Evolutionary conservation across 257 asterid genomes (phyloP), one percentile per base, ranked within the genome.

Genomic region (Lithospermum erythrorhizon): DNA sequence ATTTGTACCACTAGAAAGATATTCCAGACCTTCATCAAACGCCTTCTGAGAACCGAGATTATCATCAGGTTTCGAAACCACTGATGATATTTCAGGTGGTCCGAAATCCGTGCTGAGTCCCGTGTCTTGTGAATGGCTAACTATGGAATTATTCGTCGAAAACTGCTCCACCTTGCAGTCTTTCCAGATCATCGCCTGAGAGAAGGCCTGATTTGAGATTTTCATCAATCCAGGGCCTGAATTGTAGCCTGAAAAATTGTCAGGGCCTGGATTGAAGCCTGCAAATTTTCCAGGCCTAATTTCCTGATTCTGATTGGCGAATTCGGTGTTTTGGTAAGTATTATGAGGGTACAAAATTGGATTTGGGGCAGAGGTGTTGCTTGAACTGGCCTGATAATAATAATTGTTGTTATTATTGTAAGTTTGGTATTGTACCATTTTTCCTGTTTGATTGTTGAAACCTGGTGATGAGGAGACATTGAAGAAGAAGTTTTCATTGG

Each of bases 91-190:
- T 61, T 86, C 87, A 47, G 76, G 64, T 16, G 61, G 20, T 3
- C 60, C 72, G 20, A 73, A 48, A 55, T 77, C 76, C 35, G 77
- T 67, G 54, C 77, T 71, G 2, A 68, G 53, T 27, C 76, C 78
- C 18, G 81, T 75, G 5, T 79, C 84, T 25, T 67, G 78, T 41
- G 81, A 72, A 22, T 30, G 76, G 66, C 77, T 81, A 45, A 81
- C 73, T 74, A 73, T 58, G 0, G 95, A 81, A 65, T 75, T 72
- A 72, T 79, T 81, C 1, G 75, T 32, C 2, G 87, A 81, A 55
- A 70, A 67, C 57, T 56, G 78, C 70, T 87, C 94, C 66, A 41
- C 55, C 32, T 76, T 81, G 75, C 73, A 68, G 15, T 22, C 45
- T 37, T 32, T 24, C 17, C 35, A 62, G 13, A 19, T 66, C 22